Evolutionary conservation across 2,329 filamentous ascomycete genomes (phyloP), one percentile per base, ranked within the genome.

Genomic region (Exophiala sp.): DNA sequence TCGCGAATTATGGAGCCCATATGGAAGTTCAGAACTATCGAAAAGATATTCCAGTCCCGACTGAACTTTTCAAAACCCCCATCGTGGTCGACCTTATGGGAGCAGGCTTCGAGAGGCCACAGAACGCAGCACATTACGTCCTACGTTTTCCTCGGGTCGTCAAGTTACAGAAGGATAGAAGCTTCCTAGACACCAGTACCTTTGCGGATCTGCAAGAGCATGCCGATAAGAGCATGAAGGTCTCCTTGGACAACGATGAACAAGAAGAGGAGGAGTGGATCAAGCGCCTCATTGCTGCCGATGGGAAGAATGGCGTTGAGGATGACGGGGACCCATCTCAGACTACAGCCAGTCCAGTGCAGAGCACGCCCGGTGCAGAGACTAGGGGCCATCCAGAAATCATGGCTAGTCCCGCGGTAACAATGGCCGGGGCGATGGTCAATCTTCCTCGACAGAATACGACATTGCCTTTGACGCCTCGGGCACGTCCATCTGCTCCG

Each of bases 41-140:
- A 9, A 74, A 50, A 12, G 4, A 18, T 16, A 35, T 36, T 10
- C 44, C 40, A 76, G 0, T 61, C 70, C 75, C 61, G 3, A 47
- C 47, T 12, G 57, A 57, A 33, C 59, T 74, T 5, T 95, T 95
- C 67, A 79, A 77, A 5, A 74, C 77, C 0, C 90, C 90, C 0
- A 80, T 89, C 16, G 83, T 96, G 0, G 88, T 91, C 52, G 91
- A 95, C 62, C 75, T 95, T 55, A 78, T 88, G 20, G 91, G 89
- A 49, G 88, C 89, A 58, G 85, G 86, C 0, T 96, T 91, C 62
- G 87, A 90, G 55, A 88, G 86, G 64, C 78, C 81, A 2, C 79
- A 82, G 3, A 85, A 87, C 63, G 84, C 82, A 11, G 77, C 78
- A 1, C 91, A 88, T 64, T 90, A 83, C 75, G 85, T 85, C 55